phyloP scores from a whole-genome alignment of 768 basidiomycete genomes.

The Trametes punicea region DNA sequence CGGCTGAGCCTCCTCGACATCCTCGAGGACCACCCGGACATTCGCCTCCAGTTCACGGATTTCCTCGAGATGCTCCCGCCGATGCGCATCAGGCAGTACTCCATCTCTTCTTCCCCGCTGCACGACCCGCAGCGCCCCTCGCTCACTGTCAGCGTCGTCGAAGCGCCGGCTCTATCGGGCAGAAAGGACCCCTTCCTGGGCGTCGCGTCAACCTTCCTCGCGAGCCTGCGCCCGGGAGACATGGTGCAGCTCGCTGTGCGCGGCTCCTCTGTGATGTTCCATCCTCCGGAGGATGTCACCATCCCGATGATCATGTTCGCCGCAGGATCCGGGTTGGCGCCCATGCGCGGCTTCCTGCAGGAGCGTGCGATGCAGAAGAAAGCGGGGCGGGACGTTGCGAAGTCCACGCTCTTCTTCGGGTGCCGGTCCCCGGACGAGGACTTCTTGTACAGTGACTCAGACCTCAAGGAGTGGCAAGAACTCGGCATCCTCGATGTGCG shows the following conservation, averaged over 20 bases:
- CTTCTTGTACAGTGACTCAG: slow-evolving; percentile 40
- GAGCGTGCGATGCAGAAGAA: slow-evolving; percentile 45
- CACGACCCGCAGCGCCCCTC: slow-evolving; percentile 40
- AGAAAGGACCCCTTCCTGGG: slow-evolving; percentile 38
- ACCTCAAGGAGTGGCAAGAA: slow-evolving; percentile 41
- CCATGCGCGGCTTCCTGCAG: slow-evolving; percentile 51
- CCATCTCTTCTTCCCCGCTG: slow-evolving; percentile 48
- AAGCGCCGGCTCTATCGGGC: slow-evolving; percentile 36
- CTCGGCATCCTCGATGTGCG: slow-evolving; percentile 43
- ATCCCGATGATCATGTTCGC: slow-evolving; percentile 45
- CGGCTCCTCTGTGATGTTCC: slow-evolving; percentile 39
- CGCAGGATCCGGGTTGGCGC: slow-evolving; percentile 47
- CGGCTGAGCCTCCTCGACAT: slow-evolving; percentile 42
- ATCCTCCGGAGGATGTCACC: slow-evolving; percentile 38
- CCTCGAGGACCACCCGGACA: slow-evolving; percentile 36
- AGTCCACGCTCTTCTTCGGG: slow-evolving; percentile 45
- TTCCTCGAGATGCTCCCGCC: slow-evolving; percentile 43
- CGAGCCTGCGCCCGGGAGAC: slow-evolving; percentile 37
- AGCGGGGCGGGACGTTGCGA: slow-evolving; percentile 40
- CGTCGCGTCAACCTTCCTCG: slow-evolving; percentile 46
- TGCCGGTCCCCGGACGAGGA: slow-evolving; percentile 42
- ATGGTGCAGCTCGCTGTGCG: slow-evolving; percentile 42
- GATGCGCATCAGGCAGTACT: slow-evolving; percentile 50
- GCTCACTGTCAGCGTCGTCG: slow-evolving; percentile 45
- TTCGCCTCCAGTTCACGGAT: slow-evolving; percentile 35